A percentile compares a stretch with the other conserved stretches of the same genome.
Evolutionary conservation across 2,329 filamentous ascomycete species (phyloP).

Genomic region (Calonectria pauciramosa): DNA sequence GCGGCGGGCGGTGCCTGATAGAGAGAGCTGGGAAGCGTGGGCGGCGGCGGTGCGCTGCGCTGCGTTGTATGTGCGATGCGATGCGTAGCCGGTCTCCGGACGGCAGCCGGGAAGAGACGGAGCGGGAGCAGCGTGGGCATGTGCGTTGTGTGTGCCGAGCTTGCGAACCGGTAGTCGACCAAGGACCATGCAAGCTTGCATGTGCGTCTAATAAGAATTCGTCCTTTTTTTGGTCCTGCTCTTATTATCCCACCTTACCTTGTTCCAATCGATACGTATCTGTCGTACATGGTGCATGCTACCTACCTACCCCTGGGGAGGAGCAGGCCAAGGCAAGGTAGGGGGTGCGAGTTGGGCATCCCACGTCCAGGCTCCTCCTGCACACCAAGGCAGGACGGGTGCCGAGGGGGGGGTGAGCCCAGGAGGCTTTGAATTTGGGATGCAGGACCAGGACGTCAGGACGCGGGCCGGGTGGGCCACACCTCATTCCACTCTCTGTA

Average conservation of each 20-base stretch:
- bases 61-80: not conserved
- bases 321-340: not conserved
- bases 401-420: not conserved
- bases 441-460: not conserved
- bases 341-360: not conserved
- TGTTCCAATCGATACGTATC: not conserved
- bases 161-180: slow-evolving; percentile 5
- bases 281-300: slow-evolving; percentile 1
- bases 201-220: not conserved
- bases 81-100: slow-evolving; percentile 11
- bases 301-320: not conserved
- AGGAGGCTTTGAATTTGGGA: not conserved
- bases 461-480: slow-evolving; percentile 22
- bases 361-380: not conserved
- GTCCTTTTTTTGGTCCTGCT: not conserved
- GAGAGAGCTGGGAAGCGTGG: not conserved
- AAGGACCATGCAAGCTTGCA: not conserved
- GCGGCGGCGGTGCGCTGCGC: not conserved
- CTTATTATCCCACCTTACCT: not conserved
- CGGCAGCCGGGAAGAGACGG: not conserved
- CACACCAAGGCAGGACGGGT: not conserved
- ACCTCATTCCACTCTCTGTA: slow-evolving; percentile 20
- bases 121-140: not conserved
- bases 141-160: not conserved
- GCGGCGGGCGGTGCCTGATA: not conserved